Evolutionary conservation across 2,329 filamentous ascomycete genomes (phyloP).

Genomic region (Aaosphaeria arxii): DNA sequence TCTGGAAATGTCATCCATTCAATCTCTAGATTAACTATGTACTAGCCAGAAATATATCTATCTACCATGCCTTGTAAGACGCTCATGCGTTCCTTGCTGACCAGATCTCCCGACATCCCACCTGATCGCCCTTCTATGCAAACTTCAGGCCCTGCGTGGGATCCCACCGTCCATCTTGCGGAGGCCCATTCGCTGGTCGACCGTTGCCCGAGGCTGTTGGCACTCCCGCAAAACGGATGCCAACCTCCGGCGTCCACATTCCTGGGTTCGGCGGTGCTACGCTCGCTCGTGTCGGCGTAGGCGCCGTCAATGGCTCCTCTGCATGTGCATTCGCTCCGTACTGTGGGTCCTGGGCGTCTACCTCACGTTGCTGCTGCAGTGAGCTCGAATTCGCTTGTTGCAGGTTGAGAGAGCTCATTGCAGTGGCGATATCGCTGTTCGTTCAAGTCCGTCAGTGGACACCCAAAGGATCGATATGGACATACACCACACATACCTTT

Average conservation of each 20-base stretch:
- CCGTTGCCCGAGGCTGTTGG: slow-evolving; percentile 27
- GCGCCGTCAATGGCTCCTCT: slow-evolving; percentile 55
- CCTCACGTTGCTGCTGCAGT: slow-evolving; percentile 45
- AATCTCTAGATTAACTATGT: too few species aligned
- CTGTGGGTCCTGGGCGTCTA: slow-evolving; percentile 57
- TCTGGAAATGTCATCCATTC: too few species aligned
- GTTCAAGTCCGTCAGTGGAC: not conserved
- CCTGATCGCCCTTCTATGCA: slow-evolving; percentile 17
- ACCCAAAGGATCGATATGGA: slow-evolving; percentile 5
- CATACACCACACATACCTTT: slow-evolving; percentile 56
- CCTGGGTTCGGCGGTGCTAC: slow-evolving; percentile 41
- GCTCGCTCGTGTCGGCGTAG: slow-evolving; percentile 40
- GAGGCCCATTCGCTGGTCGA: slow-evolving; percentile 30
- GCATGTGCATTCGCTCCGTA: slow-evolving; percentile 49
- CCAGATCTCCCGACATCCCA: too few species aligned
- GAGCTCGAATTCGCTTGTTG: slow-evolving; percentile 40
- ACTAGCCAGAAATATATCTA: too few species aligned
- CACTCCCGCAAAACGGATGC: slow-evolving; percentile 68
- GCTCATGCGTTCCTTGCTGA: too few species aligned
- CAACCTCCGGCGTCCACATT: slow-evolving; percentile 78
- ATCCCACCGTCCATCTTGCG: slow-evolving; percentile 39
- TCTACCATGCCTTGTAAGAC: too few species aligned
- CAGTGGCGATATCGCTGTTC: slow-evolving; percentile 54
- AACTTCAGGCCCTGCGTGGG: slow-evolving; percentile 39
- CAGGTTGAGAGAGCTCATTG: slow-evolving; percentile 59